Evolutionary conservation across 306 rosid genomes (phyloP).

Genomic region (Begonia masoniana): DNA sequence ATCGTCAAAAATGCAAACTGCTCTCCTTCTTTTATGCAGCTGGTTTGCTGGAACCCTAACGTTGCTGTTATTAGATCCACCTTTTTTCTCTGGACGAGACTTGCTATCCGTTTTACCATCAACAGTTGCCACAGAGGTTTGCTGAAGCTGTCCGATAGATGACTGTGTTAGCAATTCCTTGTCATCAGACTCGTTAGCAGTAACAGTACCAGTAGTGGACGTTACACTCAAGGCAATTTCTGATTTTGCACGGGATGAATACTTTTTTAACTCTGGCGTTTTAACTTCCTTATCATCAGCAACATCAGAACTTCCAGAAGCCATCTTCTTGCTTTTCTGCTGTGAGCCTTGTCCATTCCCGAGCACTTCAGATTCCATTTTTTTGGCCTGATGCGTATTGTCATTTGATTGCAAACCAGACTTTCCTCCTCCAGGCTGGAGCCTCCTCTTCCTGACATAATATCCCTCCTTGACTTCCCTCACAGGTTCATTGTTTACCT

Average conservation of each 20-base stretch:
- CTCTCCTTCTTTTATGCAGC: constrained; percentile 52
- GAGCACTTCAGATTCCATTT: constrained; percentile 33
- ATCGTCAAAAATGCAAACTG: constrained; percentile 70
- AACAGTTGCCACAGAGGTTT: constrained; percentile 8
- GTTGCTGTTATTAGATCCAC: constrained; percentile 19
- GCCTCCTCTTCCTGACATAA: constrained; percentile 31
- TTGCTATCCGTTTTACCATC: constrained; percentile 35
- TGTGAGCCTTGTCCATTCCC: constrained; percentile 30
- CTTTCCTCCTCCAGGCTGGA: constrained; percentile 32
- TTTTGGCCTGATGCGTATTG: constrained; percentile 40
- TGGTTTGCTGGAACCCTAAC: constrained; percentile 19
- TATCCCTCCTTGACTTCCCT: constrained; percentile 25
- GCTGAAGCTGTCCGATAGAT: too few relatives aligned
- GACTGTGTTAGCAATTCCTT: constrained; percentile 18
- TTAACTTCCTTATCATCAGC: constrained; percentile 33
- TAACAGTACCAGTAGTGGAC: constrained; percentile 25
- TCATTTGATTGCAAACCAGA: constrained; percentile 35
- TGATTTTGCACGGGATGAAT: constrained; percentile 33
- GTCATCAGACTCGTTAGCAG: constrained; percentile 29
- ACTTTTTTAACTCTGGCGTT: constrained; percentile 35
- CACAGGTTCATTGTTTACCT: constrained; percentile 26
- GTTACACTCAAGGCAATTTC: constrained; percentile 32
- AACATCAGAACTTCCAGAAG: constrained; percentile 26
- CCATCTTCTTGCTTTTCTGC: constrained; percentile 27
- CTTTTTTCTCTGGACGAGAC: constrained; percentile 24